Conservation (phyloP, 2,329 filamentous ascomycete genomes). For the Truncatella angustata region DNA sequence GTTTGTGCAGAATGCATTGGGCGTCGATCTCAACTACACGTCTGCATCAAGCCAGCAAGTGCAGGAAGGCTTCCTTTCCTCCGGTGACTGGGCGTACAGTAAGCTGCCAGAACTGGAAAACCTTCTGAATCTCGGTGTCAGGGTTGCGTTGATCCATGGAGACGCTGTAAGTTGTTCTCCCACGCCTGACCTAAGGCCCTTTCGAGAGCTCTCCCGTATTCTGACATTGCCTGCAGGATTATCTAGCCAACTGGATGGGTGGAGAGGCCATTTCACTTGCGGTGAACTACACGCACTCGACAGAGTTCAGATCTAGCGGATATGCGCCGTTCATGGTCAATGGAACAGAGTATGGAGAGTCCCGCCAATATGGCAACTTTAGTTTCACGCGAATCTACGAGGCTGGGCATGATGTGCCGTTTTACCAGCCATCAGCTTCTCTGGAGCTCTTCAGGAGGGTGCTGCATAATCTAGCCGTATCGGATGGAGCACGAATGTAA, state of each 20-base stretch:
- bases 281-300: slow-evolving; percentile 40
- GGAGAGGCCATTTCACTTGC: slow-evolving; percentile 56
- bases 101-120: too few species aligned
- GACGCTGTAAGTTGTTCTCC: too few species aligned
- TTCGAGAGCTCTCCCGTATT: too few species aligned
- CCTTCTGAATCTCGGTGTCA: too few species aligned
- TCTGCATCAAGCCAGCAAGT: too few species aligned
- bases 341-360: slow-evolving; percentile 57
- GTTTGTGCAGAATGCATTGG: too few species aligned
- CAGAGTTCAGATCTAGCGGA: slow-evolving; percentile 50
- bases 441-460: slow-evolving; percentile 59
- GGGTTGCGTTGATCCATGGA: too few species aligned
- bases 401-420: slow-evolving; percentile 59
- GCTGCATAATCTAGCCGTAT: slow-evolving; percentile 53
- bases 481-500: slow-evolving; percentile 49
- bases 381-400: slow-evolving; percentile 65
- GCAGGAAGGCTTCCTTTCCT: too few species aligned
- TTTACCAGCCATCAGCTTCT: slow-evolving; percentile 56
- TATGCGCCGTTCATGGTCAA: slow-evolving; percentile 58
- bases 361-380: slow-evolving; percentile 72
- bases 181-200: too few species aligned
- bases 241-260: slow-evolving; percentile 59
- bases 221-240: too few species aligned
- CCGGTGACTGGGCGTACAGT: too few species aligned
- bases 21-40: too few species aligned